Conservation (phyloP, 2,329 filamentous ascomycete genomes). For the Colletotrichum kahawae region DNA sequence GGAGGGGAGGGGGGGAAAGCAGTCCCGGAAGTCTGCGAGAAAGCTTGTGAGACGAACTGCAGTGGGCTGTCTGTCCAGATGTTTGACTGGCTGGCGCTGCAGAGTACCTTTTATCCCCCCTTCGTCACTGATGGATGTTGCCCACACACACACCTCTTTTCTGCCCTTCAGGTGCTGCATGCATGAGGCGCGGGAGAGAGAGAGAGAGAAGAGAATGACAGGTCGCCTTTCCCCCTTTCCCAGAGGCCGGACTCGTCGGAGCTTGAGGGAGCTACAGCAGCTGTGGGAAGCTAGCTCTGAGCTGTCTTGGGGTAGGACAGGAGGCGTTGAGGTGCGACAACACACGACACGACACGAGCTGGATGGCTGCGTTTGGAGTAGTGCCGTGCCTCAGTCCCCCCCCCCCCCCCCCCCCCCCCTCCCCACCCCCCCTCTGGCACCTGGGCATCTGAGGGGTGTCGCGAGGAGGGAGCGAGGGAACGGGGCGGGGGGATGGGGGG, state of each 20-base stretch:
- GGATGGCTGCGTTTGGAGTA: background rate
- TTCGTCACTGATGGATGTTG: background rate
- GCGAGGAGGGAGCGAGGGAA: too few species aligned
- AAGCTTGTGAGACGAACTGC: constrained; percentile 17
- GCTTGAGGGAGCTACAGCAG: background rate
- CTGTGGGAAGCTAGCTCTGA: background rate
- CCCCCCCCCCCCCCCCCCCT: constrained; percentile 4
- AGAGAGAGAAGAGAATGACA: background rate
- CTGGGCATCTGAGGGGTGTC: too few species aligned
- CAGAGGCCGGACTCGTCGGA: background rate
- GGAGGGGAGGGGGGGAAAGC: background rate
- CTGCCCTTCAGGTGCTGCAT: background rate
- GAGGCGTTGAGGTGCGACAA: background rate
- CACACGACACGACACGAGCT: background rate
- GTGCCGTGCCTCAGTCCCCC: background rate
- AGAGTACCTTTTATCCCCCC: background rate
- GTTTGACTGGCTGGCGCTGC: background rate
- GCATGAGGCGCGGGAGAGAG: background rate
- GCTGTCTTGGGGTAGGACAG: background rate
- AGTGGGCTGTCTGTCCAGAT: background rate
- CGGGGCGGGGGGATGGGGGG: too few species aligned
- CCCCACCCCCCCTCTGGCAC: too few species aligned
- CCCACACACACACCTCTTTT: background rate
- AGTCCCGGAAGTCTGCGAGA: background rate
- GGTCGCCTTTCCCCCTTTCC: background rate